Evolutionary conservation across 805 yeast genomes (phyloP).

Genomic region (Cyberlindnera mycetangii): DNA sequence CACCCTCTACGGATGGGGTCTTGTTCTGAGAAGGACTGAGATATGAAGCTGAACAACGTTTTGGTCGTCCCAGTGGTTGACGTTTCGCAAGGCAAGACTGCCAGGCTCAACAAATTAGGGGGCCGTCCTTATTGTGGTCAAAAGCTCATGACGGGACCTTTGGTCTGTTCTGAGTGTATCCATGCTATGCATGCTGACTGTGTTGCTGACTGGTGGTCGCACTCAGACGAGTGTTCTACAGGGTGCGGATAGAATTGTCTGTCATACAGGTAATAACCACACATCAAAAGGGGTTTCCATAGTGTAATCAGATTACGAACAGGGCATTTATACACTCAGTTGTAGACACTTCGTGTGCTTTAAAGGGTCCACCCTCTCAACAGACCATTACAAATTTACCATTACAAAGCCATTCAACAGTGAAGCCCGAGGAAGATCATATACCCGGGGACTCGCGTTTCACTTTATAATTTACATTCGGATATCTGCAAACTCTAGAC

Average conservation of each 20-base stretch:
- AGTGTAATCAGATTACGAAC: too few relatives aligned
- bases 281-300: too few relatives aligned
- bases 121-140: slow-evolving; percentile 68
- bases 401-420: too few relatives aligned
- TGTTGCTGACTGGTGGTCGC: slow-evolving; percentile 77
- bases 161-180: slow-evolving; percentile 69
- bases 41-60: slow-evolving; percentile 66
- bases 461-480: too few relatives aligned
- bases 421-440: too few relatives aligned
- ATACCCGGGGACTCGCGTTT: too few relatives aligned
- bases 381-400: too few relatives aligned
- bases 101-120: slow-evolving; percentile 28
- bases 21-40: slow-evolving; percentile 76
- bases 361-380: too few relatives aligned
- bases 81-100: slow-evolving; percentile 33
- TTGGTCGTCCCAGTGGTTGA: slow-evolving; percentile 27
- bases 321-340: too few relatives aligned
- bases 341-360: too few relatives aligned
- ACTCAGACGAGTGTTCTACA: slow-evolving; percentile 61
- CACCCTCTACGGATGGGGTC: slow-evolving; percentile 77
- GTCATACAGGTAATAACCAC: too few relatives aligned
- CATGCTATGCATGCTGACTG: slow-evolving; percentile 79
- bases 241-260: slow-evolving; percentile 73
- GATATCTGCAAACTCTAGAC: too few relatives aligned
- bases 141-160: slow-evolving; percentile 55